A percentile compares a stretch with the other conserved stretches of the same genome.
Conservation (phyloP, 495 filamentous ascomycete species). For the Podospora appendiculata region DNA sequence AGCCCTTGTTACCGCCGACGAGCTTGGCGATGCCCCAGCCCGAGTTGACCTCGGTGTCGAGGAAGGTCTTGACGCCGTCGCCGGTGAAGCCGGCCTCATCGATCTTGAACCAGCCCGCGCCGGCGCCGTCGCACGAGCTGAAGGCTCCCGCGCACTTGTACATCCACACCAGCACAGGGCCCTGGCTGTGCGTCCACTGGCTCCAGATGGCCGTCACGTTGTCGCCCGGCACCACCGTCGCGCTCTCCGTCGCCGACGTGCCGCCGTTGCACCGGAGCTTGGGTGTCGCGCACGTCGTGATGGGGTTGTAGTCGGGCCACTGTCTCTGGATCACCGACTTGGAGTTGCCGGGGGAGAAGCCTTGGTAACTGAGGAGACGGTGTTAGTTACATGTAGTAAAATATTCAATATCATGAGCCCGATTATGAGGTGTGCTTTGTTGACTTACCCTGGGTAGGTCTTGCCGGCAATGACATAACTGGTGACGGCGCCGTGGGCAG, state of each 20-base stretch:
- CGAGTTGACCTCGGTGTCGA: slow-evolving; percentile 19
- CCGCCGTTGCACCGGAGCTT: slow-evolving; percentile 52
- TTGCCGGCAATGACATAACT: slow-evolving; percentile 47
- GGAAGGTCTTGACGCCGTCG: slow-evolving; percentile 20
- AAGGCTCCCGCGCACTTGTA: slow-evolving; percentile 43
- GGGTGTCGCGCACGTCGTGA: slow-evolving; percentile 27
- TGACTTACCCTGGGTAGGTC: slow-evolving; percentile 38
- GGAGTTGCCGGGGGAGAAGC: slow-evolving; percentile 36
- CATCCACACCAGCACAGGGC: slow-evolving; percentile 50
- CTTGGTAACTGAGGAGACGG: slow-evolving; percentile 34
- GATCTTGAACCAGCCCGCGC: slow-evolving; percentile 52
- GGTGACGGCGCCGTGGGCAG: slow-evolving; percentile 50
- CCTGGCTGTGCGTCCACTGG: slow-evolving; percentile 52
- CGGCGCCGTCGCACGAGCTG: slow-evolving; percentile 35
- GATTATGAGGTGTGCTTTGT: background rate
- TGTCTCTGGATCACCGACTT: slow-evolving; percentile 47
- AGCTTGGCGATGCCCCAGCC: slow-evolving; percentile 29
- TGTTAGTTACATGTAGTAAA: background rate
- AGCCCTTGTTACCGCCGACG: slow-evolving; percentile 40
- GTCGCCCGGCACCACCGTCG: slow-evolving; percentile 36
- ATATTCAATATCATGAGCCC: background rate
- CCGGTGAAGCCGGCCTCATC: slow-evolving; percentile 45
- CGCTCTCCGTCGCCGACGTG: slow-evolving; percentile 34
- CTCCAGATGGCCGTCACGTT: slow-evolving; percentile 44
- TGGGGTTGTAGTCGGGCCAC: slow-evolving; percentile 49